These are phyloP conservation scores for Nicotiana rustica DNA, from an alignment of 305 asterid genomes.

Conservation along the genomic window DNA sequence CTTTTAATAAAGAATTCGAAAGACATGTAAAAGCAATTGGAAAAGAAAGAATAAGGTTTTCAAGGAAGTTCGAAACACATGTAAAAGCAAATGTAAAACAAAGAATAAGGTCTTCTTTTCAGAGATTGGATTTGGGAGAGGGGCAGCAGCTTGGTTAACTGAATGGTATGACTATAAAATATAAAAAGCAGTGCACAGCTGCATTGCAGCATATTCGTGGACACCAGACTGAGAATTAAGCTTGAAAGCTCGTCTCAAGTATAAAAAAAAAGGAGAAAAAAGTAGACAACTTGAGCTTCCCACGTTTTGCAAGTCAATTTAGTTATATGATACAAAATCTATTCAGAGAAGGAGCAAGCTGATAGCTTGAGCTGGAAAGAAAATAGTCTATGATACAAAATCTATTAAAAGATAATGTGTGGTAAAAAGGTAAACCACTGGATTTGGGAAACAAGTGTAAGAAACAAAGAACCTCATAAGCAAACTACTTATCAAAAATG, in stretches of 20 bases:
- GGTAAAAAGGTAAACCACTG: background rate
- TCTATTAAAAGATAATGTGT: background rate
- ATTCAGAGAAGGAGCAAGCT: background rate
- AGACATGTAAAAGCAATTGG: slow-evolving; percentile 8
- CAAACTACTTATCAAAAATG: background rate
- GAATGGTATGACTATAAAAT: background rate
- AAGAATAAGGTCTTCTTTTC: background rate
- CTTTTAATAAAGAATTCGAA: background rate
- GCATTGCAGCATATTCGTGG: slow-evolving; percentile 11
- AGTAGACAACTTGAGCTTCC: background rate
- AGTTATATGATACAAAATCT: background rate
- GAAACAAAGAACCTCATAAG: slow-evolving; percentile 8
- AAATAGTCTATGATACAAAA: slow-evolving; percentile 7
- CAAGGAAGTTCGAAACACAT: background rate
- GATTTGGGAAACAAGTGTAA: background rate
- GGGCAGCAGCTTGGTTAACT: background rate
- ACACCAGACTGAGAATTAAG: slow-evolving; percentile 8
- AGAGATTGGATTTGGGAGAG: background rate
- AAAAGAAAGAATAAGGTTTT: background rate
- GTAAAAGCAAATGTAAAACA: slow-evolving; percentile 3
- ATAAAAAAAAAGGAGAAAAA: background rate
- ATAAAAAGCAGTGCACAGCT: background rate
- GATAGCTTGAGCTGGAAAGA: background rate
- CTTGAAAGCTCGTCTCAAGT: background rate
- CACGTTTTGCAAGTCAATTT: background rate